Evolutionary conservation across 1,139 yeast species (phyloP), one percentile per base, ranked within the genome.

Genomic region (Torulaspora pretoriensis): DNA sequence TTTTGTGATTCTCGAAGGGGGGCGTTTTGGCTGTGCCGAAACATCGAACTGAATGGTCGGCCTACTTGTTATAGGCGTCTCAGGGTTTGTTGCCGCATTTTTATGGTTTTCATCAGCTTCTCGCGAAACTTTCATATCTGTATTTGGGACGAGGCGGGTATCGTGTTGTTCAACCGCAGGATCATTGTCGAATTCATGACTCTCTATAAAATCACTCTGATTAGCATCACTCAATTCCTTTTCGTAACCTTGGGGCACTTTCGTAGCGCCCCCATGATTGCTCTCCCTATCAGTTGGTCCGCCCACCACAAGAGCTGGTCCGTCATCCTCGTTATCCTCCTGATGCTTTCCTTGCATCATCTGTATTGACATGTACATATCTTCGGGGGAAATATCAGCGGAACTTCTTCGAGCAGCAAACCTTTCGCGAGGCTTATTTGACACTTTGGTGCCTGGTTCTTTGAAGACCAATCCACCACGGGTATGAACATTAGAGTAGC

Each of bases 301-400:
- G 53, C 78, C 77, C 45, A 89, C 84, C 9, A 85, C 80, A 39
- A 90, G 68, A 0, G 94, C 89, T 8, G 95, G 96, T 2, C 90
- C 96, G 29, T 81, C 82, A 26, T 80, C 81, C 34, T 69, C 71
- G 8, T 68, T 71, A 5, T 61, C 62, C 22, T 53, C 52, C 17
- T 64, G 60, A 30, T 75, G 75, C 41, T 72, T 71, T 43, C 74
- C 72, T 57, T 81, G 83, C 66, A 88, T 70, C 81, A 87, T 80
- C 41, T 87, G 82, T 53, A 88, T 83, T 1, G 96, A 87, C 67
- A 83, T 74, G 60, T 73, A 83, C 81, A 89, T 83, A 59, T 89
- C 96, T 41, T 84, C 79, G 1, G 96, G 96, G 27, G 81, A 81
- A 8, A 85, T 70, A 32, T 81, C 81, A 17, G 72, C 69, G 14